Evolutionary conservation across 2,329 filamentous ascomycete species (phyloP).

Genomic region (Mariannaea elegans): DNA sequence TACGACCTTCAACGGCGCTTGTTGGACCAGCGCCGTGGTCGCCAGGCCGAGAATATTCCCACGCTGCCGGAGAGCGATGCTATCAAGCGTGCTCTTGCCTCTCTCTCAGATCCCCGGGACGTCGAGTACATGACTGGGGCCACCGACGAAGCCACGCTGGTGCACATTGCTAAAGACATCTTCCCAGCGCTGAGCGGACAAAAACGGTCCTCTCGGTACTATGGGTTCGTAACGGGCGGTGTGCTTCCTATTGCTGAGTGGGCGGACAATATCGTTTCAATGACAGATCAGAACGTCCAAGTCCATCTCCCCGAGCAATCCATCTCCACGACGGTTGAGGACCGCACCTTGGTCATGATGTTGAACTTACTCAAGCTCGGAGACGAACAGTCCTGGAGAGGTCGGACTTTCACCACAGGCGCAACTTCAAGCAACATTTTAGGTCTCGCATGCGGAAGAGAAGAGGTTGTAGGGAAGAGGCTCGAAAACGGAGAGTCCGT

Average conservation of each 20-base stretch:
- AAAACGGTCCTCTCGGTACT: conserved; percentile 75
- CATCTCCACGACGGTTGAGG: conserved; percentile 80
- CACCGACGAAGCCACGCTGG: conserved; percentile 40
- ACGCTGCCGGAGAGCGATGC: conserved; percentile 51
- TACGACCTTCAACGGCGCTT: conserved; percentile 32
- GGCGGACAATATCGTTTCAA: conserved; percentile 85
- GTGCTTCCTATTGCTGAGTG: conserved; percentile 80
- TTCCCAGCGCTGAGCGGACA: conserved; percentile 72
- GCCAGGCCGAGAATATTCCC: neutral
- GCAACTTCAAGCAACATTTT: conserved; percentile 84
- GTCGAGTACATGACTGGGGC: conserved; percentile 45
- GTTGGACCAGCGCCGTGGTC: conserved; percentile 28
- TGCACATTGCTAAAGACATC: conserved; percentile 57
- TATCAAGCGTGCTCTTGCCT: conserved; percentile 49
- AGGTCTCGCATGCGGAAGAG: conserved; percentile 72
- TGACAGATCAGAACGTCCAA: conserved; percentile 83
- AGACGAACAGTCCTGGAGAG: conserved; percentile 63
- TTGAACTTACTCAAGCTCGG: conserved; percentile 71
- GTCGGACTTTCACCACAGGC: conserved; percentile 65
- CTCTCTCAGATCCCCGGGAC: conserved; percentile 48
- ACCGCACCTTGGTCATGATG: conserved; percentile 74
- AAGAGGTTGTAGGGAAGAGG: conserved; percentile 63
- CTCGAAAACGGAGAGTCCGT: conserved; percentile 54
- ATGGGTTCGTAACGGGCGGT: conserved; percentile 89
- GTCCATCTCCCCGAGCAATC: conserved; percentile 83